These are phyloP conservation scores for Omphalea diandra DNA, from an alignment of 441 rosid genomes.

Conservation along the genomic window DNA sequence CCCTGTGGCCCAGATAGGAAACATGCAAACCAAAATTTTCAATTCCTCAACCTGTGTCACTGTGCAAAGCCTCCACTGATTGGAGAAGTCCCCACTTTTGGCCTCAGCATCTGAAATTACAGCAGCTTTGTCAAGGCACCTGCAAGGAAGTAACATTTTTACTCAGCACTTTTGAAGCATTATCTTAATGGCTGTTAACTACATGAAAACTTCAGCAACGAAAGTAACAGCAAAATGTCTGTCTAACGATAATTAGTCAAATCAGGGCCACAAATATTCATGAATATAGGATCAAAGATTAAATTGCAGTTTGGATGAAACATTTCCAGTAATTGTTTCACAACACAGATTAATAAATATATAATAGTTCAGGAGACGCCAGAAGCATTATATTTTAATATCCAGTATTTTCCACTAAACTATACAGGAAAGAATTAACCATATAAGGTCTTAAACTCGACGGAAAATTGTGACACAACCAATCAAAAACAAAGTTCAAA, in stretches of 20 bases:
- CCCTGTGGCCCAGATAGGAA: slow-evolving; percentile 85
- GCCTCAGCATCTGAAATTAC: slow-evolving; percentile 58
- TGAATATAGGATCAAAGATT: background rate
- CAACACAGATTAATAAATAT: no score
- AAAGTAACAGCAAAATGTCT: no score
- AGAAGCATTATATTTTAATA: background rate
- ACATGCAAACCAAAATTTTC: slow-evolving; percentile 81
- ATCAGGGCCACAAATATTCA: background rate
- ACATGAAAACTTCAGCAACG: no score
- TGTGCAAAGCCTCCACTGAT: slow-evolving; percentile 76
- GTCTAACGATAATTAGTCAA: background rate
- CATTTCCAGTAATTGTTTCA: no score
- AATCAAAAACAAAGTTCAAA: no score
- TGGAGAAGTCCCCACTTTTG: slow-evolving; percentile 46
- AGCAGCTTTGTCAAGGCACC: slow-evolving; percentile 94
- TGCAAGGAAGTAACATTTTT: slow-evolving; percentile 25
- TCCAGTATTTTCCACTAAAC: background rate
- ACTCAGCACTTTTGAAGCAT: background rate
- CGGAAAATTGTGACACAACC: slow-evolving; percentile 3
- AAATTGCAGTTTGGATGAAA: no score
- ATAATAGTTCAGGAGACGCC: background rate
- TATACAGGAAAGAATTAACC: background rate
- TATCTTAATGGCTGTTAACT: background rate
- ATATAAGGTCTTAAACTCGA: background rate
- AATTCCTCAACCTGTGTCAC: slow-evolving; percentile 92